Evolutionary conservation across 192 early-diverging fungal species (phyloP).

Genomic region (Coemansia sp.): DNA sequence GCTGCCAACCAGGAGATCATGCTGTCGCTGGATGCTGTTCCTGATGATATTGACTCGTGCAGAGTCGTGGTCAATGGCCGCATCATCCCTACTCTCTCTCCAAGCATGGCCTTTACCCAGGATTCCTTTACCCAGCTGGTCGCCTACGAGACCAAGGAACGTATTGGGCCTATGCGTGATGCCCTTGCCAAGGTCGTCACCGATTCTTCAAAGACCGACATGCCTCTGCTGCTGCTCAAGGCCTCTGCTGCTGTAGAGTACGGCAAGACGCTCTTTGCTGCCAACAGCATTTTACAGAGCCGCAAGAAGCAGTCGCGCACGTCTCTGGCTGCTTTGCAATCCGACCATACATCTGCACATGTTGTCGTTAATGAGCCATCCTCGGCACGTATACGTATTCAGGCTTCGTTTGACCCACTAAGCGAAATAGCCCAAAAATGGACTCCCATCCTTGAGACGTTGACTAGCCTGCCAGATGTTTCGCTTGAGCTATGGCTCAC

Average conservation of each 20-base stretch:
- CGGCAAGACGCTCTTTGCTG: slow-evolving; percentile 12
- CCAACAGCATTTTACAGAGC: slow-evolving; percentile 19
- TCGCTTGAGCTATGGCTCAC: slow-evolving; percentile 67
- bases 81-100: slow-evolving; percentile 48
- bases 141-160: slow-evolving; percentile 54
- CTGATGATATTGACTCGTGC: slow-evolving; percentile 10
- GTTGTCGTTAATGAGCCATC: slow-evolving; percentile 8
- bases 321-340: slow-evolving; percentile 14
- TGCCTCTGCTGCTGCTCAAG: slow-evolving; percentile 13
- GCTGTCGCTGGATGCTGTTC: slow-evolving; percentile 7
- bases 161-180: slow-evolving; percentile 33
- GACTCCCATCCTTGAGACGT: slow-evolving; percentile 64
- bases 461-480: slow-evolving; percentile 61
- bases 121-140: slow-evolving; percentile 62
- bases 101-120: slow-evolving; percentile 35
- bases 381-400: slow-evolving; percentile 31
- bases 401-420: slow-evolving; percentile 72
- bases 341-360: neutral
- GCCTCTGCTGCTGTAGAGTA: slow-evolving; percentile 18
- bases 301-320: slow-evolving; percentile 1
- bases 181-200: slow-evolving; percentile 12
- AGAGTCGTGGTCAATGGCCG: slow-evolving; percentile 64
- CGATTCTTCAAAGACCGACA: neutral
- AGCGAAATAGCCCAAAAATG: slow-evolving; percentile 77
- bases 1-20: slow-evolving; percentile 7